phyloP scores from a whole-genome alignment of 192 early-diverging fungal genomes.

The Gigaspora rosea region DNA sequence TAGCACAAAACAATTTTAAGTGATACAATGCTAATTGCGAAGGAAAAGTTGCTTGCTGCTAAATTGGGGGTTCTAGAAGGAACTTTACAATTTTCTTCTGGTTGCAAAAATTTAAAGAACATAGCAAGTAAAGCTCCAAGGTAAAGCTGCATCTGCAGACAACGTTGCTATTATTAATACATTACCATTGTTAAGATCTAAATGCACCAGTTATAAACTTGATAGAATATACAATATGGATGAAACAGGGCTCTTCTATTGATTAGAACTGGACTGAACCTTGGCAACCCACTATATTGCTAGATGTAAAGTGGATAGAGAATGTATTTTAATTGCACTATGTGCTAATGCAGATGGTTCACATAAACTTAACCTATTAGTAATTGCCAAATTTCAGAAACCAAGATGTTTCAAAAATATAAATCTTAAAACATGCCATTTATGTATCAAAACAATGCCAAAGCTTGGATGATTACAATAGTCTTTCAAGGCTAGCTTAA shows the following conservation, averaged over 20 bases:
- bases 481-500: constrained; percentile 25
- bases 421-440: constrained; percentile 17
- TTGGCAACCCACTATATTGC: not conserved
- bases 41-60: not conserved
- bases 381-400: constrained; percentile 31
- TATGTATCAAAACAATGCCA: constrained; percentile 13
- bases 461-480: constrained; percentile 27
- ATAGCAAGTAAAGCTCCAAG: constrained; percentile 22
- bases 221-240: constrained; percentile 30
- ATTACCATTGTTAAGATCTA: constrained; percentile 9
- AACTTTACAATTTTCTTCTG: constrained; percentile 38
- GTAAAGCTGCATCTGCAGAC: constrained; percentile 14
- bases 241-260: constrained; percentile 29
- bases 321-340: constrained; percentile 11
- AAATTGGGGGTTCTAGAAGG: not conserved
- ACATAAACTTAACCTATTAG: constrained; percentile 22
- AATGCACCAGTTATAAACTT: constrained; percentile 1
- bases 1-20: not conserved
- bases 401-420: constrained; percentile 25
- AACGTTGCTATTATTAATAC: not conserved
- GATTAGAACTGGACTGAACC: constrained; percentile 17
- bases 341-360: constrained; percentile 18
- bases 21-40: not conserved
- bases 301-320: constrained; percentile 5
- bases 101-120: constrained; percentile 45